Conservation (phyloP, 2,329 filamentous ascomycete species). For the Aspergillus udagawae region DNA sequence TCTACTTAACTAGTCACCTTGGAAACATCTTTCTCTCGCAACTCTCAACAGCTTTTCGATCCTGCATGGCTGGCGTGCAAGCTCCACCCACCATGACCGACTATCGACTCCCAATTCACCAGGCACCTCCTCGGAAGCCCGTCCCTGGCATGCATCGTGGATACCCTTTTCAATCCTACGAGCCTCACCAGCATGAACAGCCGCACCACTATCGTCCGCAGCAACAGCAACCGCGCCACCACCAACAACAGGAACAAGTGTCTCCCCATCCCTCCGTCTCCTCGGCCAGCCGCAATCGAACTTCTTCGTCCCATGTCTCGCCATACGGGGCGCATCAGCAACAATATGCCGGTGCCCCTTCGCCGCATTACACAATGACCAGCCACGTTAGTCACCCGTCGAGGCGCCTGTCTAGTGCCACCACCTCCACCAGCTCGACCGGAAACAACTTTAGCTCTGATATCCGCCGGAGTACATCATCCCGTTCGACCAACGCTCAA, state of each 20-base stretch:
- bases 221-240: too few species aligned
- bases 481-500: constrained; percentile 63
- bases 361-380: constrained; percentile 25
- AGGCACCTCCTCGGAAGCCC: constrained; percentile 31
- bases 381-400: constrained; percentile 22
- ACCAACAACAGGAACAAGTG: constrained; percentile 14
- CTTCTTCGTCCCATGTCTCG: constrained; percentile 35
- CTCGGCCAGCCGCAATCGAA: constrained; percentile 35
- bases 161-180: constrained; percentile 25
- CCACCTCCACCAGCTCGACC: constrained; percentile 39
- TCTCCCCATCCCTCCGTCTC: constrained; percentile 23
- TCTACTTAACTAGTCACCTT: background rate
- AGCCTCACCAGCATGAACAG: constrained; percentile 16
- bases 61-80: constrained; percentile 27
- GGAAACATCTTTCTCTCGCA: background rate
- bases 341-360: constrained; percentile 23
- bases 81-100: constrained; percentile 33
- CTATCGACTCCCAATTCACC: constrained; percentile 34
- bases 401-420: constrained; percentile 38
- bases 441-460: constrained; percentile 34
- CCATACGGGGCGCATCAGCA: constrained; percentile 23
- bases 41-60: background rate
- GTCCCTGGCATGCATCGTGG: constrained; percentile 20
- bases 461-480: constrained; percentile 71
- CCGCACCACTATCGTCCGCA: background rate